Evolutionary conservation across 768 basidiomycete species (phyloP).

Genomic region (Symmetrospora coprosmae): DNA sequence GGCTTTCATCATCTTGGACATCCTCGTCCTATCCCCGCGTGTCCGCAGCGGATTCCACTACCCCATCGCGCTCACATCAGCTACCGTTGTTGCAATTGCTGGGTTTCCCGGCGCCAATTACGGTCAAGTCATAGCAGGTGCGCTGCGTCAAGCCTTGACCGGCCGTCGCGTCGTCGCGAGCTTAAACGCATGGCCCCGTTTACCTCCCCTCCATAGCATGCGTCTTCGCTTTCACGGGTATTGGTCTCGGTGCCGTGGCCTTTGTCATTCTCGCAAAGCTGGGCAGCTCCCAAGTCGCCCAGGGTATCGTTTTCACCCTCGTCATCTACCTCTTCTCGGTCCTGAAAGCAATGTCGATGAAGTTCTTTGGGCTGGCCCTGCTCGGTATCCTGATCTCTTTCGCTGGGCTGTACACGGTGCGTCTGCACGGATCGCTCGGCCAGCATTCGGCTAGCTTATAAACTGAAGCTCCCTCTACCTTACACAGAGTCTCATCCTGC

Average conservation of each 20-base stretch:
- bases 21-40: constrained; percentile 29
- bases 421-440: background rate
- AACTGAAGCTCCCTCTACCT: background rate
- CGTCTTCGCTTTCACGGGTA: constrained; percentile 29
- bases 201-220: constrained; percentile 23
- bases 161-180: background rate
- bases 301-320: constrained; percentile 34
- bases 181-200: background rate
- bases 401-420: constrained; percentile 28
- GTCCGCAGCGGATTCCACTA: constrained; percentile 29
- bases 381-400: constrained; percentile 35
- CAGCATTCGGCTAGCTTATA: background rate
- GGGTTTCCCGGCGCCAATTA: constrained; percentile 31
- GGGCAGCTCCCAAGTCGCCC: constrained; percentile 31
- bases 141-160: background rate
- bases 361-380: constrained; percentile 34
- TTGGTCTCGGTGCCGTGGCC: constrained; percentile 27
- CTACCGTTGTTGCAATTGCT: constrained; percentile 29
- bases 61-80: constrained; percentile 27
- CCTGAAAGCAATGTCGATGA: constrained; percentile 32
- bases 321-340: constrained; percentile 35
- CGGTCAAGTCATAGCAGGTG: constrained; percentile 21
- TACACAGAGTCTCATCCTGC: constrained; percentile 4
- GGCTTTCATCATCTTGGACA: constrained; percentile 32
- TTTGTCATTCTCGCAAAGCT: constrained; percentile 36